Base-by-base conservation (phyloP, 2,329 filamentous ascomycete genomes). In the Alternaria sp. region DNA sequence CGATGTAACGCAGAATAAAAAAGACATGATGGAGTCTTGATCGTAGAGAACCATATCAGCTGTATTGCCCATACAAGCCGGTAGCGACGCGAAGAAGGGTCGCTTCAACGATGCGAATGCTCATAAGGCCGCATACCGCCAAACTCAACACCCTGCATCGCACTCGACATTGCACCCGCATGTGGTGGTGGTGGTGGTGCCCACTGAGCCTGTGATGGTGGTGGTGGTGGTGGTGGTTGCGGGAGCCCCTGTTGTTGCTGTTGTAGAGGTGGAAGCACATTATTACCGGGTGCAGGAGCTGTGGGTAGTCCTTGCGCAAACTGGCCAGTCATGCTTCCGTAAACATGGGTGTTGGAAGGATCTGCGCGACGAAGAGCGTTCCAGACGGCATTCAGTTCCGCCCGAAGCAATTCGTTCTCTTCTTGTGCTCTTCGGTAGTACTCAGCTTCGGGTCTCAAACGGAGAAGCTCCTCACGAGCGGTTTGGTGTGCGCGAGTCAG, bases 61-160 rank as follows among this genome's bases (percentile, higher is more conserved):
- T 18, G 46, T 36, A 8, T 46, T 24, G 39, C 48, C n/a, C 44
- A 30, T 24, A 20, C 26, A 24, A 38, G 30, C 18, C 42, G 24
- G 24, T 16, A 20, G 41, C 51, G 32, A 38, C 24, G 22, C 36
- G 32, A 20, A 51, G n/a, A 51, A 56, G 28, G 22, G 30, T 38
- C 26, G 34, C 26, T 28, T 41, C 28, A 36, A 44, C 51, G 75
- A 59, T 77, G 75, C 26, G 71, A 63, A 52, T 77, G 76, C 55
- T 78, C 75, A 48, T 79, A 79, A 9, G 73, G 69, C 24, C 75
- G 71, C 43, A 73, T 71, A 22, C 74, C 74, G 39, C 72, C 48
- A 82, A 80, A 84, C 61, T 84, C 82, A 16, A 84, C 81, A 20
- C 82, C 82, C 69, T 84, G 81, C 82, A 84, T 84, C 2, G 81